Evolutionary conservation across 371 early-diverging fungal species (phyloP).

Genomic region (Apophysomyces ossiformis): DNA sequence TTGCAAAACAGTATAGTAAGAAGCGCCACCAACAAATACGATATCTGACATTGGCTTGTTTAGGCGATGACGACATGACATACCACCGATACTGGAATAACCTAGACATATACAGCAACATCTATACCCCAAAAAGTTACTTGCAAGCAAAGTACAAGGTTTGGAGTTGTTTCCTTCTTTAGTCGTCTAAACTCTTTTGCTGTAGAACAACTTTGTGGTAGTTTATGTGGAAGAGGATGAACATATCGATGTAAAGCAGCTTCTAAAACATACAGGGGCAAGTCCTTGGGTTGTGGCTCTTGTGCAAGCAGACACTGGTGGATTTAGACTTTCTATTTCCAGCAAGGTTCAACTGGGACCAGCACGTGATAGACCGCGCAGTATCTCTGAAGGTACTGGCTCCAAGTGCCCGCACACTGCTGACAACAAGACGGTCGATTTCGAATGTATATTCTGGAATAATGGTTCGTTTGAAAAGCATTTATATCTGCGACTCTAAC

Average conservation of each 20-base stretch:
- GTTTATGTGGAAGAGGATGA: slow-evolving; percentile 49
- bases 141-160: slow-evolving; percentile 32
- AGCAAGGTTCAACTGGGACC: slow-evolving; percentile 20
- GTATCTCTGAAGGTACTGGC: neutral
- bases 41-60: neutral
- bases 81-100: slow-evolving; percentile 36
- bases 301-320: slow-evolving; percentile 40
- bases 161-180: slow-evolving; percentile 17
- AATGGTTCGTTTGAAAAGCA: slow-evolving; percentile 29
- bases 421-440: slow-evolving; percentile 30
- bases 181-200: neutral
- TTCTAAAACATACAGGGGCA: neutral
- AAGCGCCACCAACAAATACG: neutral
- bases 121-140: slow-evolving; percentile 35
- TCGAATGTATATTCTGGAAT: slow-evolving; percentile 54
- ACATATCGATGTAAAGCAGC: slow-evolving; percentile 13
- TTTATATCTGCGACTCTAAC: neutral
- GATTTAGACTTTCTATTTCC: slow-evolving; percentile 39
- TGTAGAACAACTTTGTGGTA: slow-evolving; percentile 49
- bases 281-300: slow-evolving; percentile 50
- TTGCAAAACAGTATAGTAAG: slow-evolving; percentile 21
- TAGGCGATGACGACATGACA: slow-evolving; percentile 22
- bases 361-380: neutral
- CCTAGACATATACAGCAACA: slow-evolving; percentile 29
- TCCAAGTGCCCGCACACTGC: neutral